A percentile compares a stretch with the other conserved stretches of the same genome.
Evolutionary conservation across 177 flowering plant genomes (phyloP).

Genomic region (Telopea speciosissima): DNA sequence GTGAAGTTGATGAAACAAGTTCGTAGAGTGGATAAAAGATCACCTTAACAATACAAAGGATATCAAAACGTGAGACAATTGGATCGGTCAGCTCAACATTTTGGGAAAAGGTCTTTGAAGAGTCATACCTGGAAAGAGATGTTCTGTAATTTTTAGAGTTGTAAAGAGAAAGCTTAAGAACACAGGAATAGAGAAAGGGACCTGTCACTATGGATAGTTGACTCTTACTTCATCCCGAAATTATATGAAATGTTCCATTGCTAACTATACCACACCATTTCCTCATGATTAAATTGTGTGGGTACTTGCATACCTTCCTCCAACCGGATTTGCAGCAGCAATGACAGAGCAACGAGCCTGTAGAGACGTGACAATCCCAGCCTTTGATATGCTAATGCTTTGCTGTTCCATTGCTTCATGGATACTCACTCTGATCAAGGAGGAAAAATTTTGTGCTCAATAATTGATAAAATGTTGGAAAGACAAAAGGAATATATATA

Average conservation of each 20-base stretch:
- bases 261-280: too few species aligned
- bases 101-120: slow-evolving; percentile 80
- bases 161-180: not conserved
- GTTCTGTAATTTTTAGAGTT: not conserved
- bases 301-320: slow-evolving; percentile 64
- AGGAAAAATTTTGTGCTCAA: not conserved
- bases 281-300: not conserved
- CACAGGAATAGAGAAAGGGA: not conserved
- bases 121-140: slow-evolving; percentile 64
- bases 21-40: slow-evolving; percentile 33
- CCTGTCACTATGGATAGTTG: too few species aligned
- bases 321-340: slow-evolving; percentile 98
- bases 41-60: slow-evolving; percentile 96
- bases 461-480: not conserved
- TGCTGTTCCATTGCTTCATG: slow-evolving; percentile 99
- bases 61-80: slow-evolving; percentile 87
- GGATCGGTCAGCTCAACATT: slow-evolving; percentile 99
- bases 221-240: too few species aligned
- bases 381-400: slow-evolving; percentile 96
- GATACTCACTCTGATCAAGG: slow-evolving; percentile 72
- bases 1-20: not conserved
- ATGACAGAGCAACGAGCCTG: slow-evolving; percentile 98
- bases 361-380: slow-evolving; percentile 96
- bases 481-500: not conserved
- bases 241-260: too few species aligned